A percentile compares a stretch with the other conserved stretches of the same genome.
These are phyloP conservation scores for Croton laevigatus DNA, from an alignment of 441 rosid species.

Conservation along the genomic window DNA sequence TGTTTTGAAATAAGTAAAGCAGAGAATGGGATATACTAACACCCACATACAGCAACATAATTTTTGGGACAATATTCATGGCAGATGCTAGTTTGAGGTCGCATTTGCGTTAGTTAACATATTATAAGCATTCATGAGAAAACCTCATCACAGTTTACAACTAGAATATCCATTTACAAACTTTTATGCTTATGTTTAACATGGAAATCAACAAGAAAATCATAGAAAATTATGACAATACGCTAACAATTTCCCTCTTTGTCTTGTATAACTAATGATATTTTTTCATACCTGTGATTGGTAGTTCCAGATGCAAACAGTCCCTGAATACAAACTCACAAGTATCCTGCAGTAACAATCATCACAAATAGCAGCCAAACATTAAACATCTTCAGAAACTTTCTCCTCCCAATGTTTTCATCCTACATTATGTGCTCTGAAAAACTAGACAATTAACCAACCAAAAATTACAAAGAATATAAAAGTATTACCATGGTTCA, in stretches of 20 bases:
- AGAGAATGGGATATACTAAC: not conserved
- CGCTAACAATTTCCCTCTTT: not conserved
- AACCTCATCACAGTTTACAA: not conserved
- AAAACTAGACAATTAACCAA: not conserved
- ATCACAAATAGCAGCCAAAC: constrained; percentile 3
- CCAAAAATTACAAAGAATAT: constrained; percentile 1
- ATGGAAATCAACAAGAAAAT: not conserved
- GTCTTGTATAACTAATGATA: not conserved
- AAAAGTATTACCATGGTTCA: constrained; percentile 69
- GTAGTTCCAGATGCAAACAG: constrained; percentile 79
- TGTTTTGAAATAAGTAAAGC: not conserved
- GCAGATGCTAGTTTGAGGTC: not conserved
- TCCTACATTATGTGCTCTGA: not conserved
- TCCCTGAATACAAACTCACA: constrained; percentile 75
- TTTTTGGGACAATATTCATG: not conserved
- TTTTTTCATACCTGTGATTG: constrained; percentile 61
- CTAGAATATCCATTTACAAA: not conserved
- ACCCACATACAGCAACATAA: not conserved
- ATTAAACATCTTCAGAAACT: not conserved
- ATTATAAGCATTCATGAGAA: not conserved
- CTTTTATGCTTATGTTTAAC: not conserved
- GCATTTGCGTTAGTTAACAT: not conserved
- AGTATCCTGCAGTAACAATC: constrained; percentile 58
- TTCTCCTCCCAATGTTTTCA: not conserved
- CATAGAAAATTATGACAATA: not conserved